Evolutionary conservation across 164 flowering plant species (phyloP).

Genomic region (Warburgia ugandensis): DNA sequence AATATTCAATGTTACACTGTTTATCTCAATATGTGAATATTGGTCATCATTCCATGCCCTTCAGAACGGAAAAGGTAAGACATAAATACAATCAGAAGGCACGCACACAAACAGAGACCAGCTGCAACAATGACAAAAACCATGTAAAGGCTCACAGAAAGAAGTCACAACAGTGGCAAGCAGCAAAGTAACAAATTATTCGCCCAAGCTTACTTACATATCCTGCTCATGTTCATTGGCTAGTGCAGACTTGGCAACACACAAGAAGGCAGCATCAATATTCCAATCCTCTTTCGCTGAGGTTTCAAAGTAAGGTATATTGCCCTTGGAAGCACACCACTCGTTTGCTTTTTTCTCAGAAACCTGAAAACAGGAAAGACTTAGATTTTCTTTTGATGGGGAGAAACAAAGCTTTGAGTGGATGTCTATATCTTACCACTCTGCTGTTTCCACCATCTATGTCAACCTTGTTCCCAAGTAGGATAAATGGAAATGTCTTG

Average conservation of each 20-base stretch:
- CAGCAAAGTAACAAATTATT: no score
- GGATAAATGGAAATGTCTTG: slow-evolving; percentile 71
- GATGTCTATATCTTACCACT: slow-evolving; percentile 50
- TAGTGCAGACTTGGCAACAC: slow-evolving; percentile 78
- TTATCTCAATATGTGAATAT: no score
- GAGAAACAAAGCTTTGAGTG: no score
- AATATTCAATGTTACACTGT: no score
- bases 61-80: no score
- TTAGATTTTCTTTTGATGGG: no score
- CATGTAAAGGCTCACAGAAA: no score
- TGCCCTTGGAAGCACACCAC: slow-evolving; percentile 89
- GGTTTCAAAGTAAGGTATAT: slow-evolving; percentile 92
- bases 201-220: slow-evolving; percentile 93
- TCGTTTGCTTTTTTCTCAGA: slow-evolving; percentile 93
- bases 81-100: no score
- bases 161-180: no score
- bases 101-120: no score
- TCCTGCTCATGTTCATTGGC: slow-evolving; percentile 74
- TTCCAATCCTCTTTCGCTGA: slow-evolving; percentile 90
- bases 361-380: slow-evolving; percentile 41
- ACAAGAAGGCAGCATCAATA: slow-evolving; percentile 80
- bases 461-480: slow-evolving; percentile 90
- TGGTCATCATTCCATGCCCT: no score
- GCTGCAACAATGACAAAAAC: no score
- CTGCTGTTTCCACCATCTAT: slow-evolving; percentile 95